phyloP scores from a whole-genome alignment of 2,329 filamentous ascomycete genomes.

The Penicillium hordei region DNA sequence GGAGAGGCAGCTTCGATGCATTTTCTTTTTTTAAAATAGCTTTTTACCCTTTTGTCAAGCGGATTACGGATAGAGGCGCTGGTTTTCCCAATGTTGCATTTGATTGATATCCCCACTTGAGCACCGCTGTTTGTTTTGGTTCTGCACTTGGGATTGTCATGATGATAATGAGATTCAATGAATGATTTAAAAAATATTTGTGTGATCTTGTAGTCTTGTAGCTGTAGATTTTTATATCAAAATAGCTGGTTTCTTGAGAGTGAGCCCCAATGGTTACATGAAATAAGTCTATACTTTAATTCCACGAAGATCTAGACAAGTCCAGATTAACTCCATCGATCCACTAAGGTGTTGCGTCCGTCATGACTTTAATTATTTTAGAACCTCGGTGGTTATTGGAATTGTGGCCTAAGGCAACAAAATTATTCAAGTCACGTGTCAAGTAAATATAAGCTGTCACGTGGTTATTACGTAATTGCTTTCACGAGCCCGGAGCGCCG shows the following conservation, averaged over 20 bases:
- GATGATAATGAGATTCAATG: conserved; percentile 30
- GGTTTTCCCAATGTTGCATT: conserved; percentile 25
- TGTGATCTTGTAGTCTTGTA: not conserved
- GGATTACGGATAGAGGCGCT: conserved; percentile 36
- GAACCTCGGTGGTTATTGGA: not conserved
- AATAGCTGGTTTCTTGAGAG: not conserved
- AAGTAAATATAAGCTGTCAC: accelerated
- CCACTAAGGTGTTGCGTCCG: not conserved
- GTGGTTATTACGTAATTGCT: not conserved
- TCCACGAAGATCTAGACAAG: too few species aligned
- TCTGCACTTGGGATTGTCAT: conserved; percentile 22
- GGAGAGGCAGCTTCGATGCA: conserved; percentile 18
- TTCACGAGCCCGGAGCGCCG: not conserved
- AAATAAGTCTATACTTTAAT: too few species aligned
- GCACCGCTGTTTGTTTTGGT: conserved; percentile 19
- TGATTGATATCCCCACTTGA: conserved; percentile 29
- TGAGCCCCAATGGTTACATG: not conserved
- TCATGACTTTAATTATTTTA: not conserved
- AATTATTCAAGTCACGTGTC: not conserved
- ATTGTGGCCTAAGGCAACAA: not conserved
- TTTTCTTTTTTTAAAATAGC: conserved; percentile 19
- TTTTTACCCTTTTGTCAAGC: conserved; percentile 24
- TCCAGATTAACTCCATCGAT: not conserved
- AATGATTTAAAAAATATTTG: conserved; percentile 16
- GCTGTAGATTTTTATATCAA: not conserved